These are phyloP conservation scores for Letharia columbiana DNA, from an alignment of 495 filamentous ascomycete species.

Conservation along the genomic window DNA sequence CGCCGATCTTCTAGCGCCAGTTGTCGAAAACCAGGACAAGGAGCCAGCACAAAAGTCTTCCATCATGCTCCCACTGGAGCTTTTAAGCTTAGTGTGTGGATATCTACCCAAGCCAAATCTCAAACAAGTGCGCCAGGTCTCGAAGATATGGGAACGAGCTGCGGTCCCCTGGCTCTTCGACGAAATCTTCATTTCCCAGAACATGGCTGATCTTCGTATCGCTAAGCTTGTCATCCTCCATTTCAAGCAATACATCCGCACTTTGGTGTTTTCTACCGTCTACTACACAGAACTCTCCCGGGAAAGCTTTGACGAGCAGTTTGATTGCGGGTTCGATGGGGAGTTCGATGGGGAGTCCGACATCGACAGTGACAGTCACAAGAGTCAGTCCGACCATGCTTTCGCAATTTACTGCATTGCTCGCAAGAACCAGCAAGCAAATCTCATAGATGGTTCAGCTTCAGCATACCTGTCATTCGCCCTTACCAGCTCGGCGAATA, in stretches of 20 bases:
- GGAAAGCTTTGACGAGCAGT: neutral
- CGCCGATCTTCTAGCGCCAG: neutral
- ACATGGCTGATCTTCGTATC: neutral
- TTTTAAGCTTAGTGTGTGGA: neutral
- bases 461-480: neutral
- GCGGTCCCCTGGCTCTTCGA: neutral
- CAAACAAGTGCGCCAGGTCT: neutral
- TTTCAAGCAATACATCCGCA: constrained; percentile 3
- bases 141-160: neutral
- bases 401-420: neutral
- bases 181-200: neutral
- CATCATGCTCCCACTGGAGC: neutral
- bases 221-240: neutral
- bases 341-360: neutral
- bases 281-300: neutral
- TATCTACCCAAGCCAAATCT: neutral
- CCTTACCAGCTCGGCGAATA: neutral
- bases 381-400: neutral
- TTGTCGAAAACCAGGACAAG: neutral
- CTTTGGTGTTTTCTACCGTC: neutral
- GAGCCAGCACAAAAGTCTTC: neutral
- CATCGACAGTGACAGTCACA: neutral
- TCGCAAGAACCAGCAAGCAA: neutral
- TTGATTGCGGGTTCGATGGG: neutral
- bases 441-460: neutral